phyloP scores from a whole-genome alignment of 768 basidiomycete species.

The Psilocybe cyanescens region DNA sequence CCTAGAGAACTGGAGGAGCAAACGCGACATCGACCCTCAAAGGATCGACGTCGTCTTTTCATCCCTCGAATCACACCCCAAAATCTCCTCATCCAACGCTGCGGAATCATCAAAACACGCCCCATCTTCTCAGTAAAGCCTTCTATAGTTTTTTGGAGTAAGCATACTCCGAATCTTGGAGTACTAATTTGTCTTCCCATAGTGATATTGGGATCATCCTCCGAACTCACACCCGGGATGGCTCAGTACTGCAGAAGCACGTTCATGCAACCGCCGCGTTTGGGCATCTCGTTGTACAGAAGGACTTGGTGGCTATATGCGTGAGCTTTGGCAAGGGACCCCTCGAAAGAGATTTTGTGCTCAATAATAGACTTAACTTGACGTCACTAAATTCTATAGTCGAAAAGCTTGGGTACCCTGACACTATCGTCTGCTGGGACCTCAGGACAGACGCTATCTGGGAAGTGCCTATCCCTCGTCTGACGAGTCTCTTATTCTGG shows the following conservation, averaged over 20 bases:
- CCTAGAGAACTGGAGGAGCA: conserved; percentile 88
- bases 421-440: neutral
- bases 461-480: neutral
- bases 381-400: no score
- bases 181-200: no score
- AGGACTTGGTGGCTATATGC: neutral
- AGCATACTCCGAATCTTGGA: no score
- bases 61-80: conserved; percentile 50
- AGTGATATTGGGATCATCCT: neutral
- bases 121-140: conserved; percentile 28
- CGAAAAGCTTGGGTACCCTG: neutral
- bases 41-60: conserved; percentile 73
- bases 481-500: neutral
- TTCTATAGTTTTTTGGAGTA: conserved; percentile 50
- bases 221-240: neutral
- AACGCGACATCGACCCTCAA: conserved; percentile 81
- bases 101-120: conserved; percentile 10
- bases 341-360: no score
- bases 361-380: no score
- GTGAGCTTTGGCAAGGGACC: neutral
- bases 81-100: conserved; percentile 16
- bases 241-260: neutral
- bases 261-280: neutral
- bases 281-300: neutral
- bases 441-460: neutral